phyloP scores from a whole-genome alignment of 805 yeast genomes.

The Scheffersomyces ergatensis region DNA sequence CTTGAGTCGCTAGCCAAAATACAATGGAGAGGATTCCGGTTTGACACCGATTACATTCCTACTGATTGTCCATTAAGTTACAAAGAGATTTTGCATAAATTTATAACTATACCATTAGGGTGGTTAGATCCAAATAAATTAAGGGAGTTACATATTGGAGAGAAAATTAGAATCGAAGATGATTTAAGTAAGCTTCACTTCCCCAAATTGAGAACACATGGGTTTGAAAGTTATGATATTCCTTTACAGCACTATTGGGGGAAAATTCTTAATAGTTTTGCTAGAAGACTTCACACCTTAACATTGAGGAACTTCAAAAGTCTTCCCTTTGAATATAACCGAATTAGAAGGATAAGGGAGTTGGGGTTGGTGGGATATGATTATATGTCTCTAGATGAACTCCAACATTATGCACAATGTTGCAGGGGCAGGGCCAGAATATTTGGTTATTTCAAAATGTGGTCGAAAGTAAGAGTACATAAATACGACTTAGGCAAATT shows the following conservation, averaged over 20 bases:
- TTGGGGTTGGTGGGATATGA: too few species aligned
- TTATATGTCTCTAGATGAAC: too few species aligned
- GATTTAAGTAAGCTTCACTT: not conserved
- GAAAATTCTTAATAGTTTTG: not conserved
- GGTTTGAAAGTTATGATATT: slow-evolving; percentile 1
- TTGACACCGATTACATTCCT: not conserved
- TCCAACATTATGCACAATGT: too few species aligned
- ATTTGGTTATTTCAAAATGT: too few species aligned
- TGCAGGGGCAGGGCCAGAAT: too few species aligned
- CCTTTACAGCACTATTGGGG: not conserved
- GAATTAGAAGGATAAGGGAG: too few species aligned
- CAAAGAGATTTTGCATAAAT: not conserved
- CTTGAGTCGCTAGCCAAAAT: not conserved
- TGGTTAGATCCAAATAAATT: not conserved
- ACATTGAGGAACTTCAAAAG: not conserved
- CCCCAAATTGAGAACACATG: not conserved
- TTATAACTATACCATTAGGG: not conserved
- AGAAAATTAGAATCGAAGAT: not conserved
- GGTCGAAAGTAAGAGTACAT: too few species aligned
- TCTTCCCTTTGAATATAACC: too few species aligned
- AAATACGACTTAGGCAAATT: too few species aligned
- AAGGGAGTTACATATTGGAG: not conserved
- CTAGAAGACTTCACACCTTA: not conserved
- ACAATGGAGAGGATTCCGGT: not conserved
- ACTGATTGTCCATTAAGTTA: not conserved